phyloP scores from a whole-genome alignment of 768 basidiomycete species.

The Tylopilus plumbeoviolaceoides region DNA sequence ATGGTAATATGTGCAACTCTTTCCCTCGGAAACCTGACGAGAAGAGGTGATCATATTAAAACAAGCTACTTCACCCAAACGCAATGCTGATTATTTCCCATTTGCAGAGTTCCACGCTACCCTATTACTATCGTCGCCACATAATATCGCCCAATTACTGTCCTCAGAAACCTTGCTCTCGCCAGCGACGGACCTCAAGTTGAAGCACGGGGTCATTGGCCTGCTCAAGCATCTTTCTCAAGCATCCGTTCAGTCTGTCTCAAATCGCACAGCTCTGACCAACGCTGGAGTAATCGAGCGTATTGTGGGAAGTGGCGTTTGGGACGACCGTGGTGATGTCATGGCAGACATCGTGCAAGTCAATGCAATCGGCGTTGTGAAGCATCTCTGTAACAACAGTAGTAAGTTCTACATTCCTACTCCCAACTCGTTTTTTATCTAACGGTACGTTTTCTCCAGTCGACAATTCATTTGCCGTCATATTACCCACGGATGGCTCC shows the following conservation, averaged over 20 bases:
- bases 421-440: conserved; percentile 22
- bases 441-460: conserved; percentile 25
- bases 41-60: conserved; percentile 52
- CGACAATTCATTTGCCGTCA: conserved; percentile 47
- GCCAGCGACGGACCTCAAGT: conserved; percentile 61
- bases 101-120: conserved; percentile 53
- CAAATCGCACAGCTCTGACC: conserved; percentile 57
- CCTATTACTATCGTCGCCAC: conserved; percentile 61
- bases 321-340: conserved; percentile 65
- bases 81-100: conserved; percentile 6
- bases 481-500: conserved; percentile 39
- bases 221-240: conserved; percentile 85
- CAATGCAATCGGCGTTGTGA: conserved; percentile 81
- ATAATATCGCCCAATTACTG: conserved; percentile 59
- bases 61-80: background rate
- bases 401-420: conserved; percentile 40
- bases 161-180: conserved; percentile 54
- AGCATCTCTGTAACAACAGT: conserved; percentile 79
- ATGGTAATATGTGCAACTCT: conserved; percentile 80
- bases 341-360: conserved; percentile 86
- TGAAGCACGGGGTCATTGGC: conserved; percentile 87
- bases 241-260: conserved; percentile 50
- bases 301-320: conserved; percentile 62
- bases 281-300: conserved; percentile 59
- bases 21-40: conserved; percentile 75